Percentiles rank a stretch among this genome's conserved stretches.
Evolutionary conservation across 345 rosid species (phyloP).

Genomic region (Citrus mangshanensis): DNA sequence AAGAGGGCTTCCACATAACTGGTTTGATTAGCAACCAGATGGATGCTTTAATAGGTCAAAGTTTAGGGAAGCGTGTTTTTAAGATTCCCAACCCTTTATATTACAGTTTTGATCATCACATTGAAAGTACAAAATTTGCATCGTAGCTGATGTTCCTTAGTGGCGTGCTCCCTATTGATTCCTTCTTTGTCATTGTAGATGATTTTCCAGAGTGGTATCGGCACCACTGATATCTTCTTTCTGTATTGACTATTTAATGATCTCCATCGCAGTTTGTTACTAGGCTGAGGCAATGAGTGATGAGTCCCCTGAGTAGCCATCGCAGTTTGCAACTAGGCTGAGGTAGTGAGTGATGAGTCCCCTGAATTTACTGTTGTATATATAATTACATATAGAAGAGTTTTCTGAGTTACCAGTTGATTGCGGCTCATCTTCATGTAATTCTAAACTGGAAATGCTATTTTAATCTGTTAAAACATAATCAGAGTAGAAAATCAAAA

Average conservation of each 20-base stretch:
- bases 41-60: constrained; percentile 58
- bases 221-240: not conserved
- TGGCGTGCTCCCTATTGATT: not conserved
- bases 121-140: constrained; percentile 14
- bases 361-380: constrained; percentile 2
- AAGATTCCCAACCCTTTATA: constrained; percentile 64
- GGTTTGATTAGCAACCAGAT: constrained; percentile 61
- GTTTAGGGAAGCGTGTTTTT: constrained; percentile 42
- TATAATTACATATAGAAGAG: not conserved
- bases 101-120: constrained; percentile 22
- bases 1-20: constrained; percentile 33
- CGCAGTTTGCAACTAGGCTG: not conserved
- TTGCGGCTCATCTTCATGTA: not conserved
- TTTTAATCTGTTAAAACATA: not conserved
- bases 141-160: not conserved
- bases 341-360: not conserved
- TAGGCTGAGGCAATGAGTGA: not conserved
- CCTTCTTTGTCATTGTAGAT: constrained; percentile 9
- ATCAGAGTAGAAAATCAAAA: not conserved
- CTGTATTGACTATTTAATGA: not conserved
- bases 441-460: not conserved
- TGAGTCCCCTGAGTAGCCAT: not conserved
- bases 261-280: constrained; percentile 1
- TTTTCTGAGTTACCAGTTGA: not conserved
- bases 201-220: not conserved